Base-by-base conservation (phyloP, 192 early-diverging fungal species). In the Paraglomus brasilianum region DNA sequence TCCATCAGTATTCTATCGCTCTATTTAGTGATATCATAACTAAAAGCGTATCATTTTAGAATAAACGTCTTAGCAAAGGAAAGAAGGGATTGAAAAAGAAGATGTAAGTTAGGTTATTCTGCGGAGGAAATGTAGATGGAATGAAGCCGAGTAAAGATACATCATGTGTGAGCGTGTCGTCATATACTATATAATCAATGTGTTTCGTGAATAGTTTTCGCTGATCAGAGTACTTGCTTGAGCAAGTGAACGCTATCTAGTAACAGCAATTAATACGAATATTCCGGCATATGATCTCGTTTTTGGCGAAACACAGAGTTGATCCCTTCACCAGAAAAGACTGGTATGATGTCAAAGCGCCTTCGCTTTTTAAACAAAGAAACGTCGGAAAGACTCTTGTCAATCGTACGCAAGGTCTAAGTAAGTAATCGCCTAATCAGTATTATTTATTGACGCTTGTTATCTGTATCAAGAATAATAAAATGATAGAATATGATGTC, bases 301-400 rank as follows among this genome's bases (percentile, higher is more conserved):
- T 46, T 6, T 50, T 30, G 15, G 14, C 14, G n/a, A 60, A 44
- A 45, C 46, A 58, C 81, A 94, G 91, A 78, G 87, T 98, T 80
- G 97, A 99, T 81, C 96, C 97, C 80, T 99, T 98, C 91, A 92
- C 92, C 86, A 92, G 97, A 73, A 99, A 99, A 86, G 97, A 99
- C 81, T 99, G 97, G 97, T 99, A 98, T 81, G 95, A 97, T 81
- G 88, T 99, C 88, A 97, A 96, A 86, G 97, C 93, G 72, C 97
- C 97, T 75, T 89, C 91, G 69, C 89, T 95, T 81, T 99, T 99
- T 79, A 90, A 92, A 69, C 87, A 88, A 71, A 93, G 96, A 77
- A 85, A 93, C 73, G 89, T 94, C 69, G 97, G 97, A 75, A 99
- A 99, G 90, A 99, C 97, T 74, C 89, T 99, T 65, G 97, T 98